Evolutionary conservation across 768 basidiomycete genomes (phyloP).

Genomic region (Fibroporia radiculosa): DNA sequence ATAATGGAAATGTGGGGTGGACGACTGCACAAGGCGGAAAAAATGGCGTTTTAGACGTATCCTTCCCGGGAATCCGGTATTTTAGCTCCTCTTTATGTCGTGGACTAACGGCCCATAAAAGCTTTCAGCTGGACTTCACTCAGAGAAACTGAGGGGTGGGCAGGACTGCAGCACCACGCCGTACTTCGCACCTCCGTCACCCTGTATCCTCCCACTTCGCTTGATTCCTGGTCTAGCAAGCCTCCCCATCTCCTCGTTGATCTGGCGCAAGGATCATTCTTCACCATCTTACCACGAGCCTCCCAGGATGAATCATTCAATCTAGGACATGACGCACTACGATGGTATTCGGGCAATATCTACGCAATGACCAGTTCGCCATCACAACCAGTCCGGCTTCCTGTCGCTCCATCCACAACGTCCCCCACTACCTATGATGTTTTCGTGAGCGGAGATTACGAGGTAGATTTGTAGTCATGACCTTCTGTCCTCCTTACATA

Average conservation of each 20-base stretch:
- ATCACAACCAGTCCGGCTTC: constrained; percentile 42
- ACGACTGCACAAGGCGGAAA: constrained; percentile 31
- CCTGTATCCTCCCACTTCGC: constrained; percentile 37
- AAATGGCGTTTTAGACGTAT: constrained; percentile 47
- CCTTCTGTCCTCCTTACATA: background rate
- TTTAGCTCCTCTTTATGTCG: constrained; percentile 5
- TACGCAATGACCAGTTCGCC: constrained; percentile 56
- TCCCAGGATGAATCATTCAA: constrained; percentile 7
- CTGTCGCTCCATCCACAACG: constrained; percentile 32
- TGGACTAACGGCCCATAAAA: background rate
- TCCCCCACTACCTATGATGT: constrained; percentile 53
- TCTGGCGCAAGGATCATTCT: constrained; percentile 68
- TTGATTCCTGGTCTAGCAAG: background rate
- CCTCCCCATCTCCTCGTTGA: constrained; percentile 48
- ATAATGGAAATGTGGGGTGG: constrained; percentile 57
- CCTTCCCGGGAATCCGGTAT: constrained; percentile 57
- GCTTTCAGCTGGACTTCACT: constrained; percentile 60
- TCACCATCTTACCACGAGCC: constrained; percentile 62
- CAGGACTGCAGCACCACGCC: constrained; percentile 73
- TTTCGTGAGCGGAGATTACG: constrained; percentile 77
- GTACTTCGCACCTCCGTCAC: constrained; percentile 60
- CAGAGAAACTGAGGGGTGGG: constrained; percentile 79
- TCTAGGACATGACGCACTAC: constrained; percentile 21
- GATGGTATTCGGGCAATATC: constrained; percentile 86
- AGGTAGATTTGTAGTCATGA: constrained; percentile 34